Percentiles rank a stretch among this genome's conserved stretches.
phyloP scores from a whole-genome alignment of 805 yeast genomes.

The Wickerhamiella allomyrinae region DNA sequence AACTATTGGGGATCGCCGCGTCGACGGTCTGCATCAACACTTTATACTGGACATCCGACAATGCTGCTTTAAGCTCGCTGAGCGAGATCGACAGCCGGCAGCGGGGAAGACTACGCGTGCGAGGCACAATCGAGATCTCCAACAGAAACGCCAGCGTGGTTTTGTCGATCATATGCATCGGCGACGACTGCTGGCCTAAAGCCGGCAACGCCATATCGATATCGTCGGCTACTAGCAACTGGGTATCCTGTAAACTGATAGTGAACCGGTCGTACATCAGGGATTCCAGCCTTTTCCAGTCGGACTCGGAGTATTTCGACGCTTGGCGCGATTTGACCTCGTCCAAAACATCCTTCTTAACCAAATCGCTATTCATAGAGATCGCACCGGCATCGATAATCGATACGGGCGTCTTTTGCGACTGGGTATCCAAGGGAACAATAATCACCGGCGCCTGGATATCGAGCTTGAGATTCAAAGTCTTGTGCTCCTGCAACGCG shows the following conservation, averaged over 20 bases:
- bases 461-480: slow-evolving; percentile 71
- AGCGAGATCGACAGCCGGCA: slow-evolving; percentile 63
- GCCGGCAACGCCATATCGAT: slow-evolving; percentile 28
- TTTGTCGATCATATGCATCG: slow-evolving; percentile 58
- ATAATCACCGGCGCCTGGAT: slow-evolving; percentile 87
- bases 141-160: slow-evolving; percentile 58
- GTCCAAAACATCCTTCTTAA: slow-evolving; percentile 40
- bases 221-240: slow-evolving; percentile 33
- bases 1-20: slow-evolving; percentile 45
- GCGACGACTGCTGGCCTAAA: slow-evolving; percentile 31
- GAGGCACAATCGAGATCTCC: slow-evolving; percentile 76
- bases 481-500: slow-evolving; percentile 88
- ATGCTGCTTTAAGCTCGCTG: slow-evolving; percentile 52
- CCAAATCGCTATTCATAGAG: slow-evolving; percentile 61
- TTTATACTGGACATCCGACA: slow-evolving; percentile 85
- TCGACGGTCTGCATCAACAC: slow-evolving; percentile 68
- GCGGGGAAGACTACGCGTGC: slow-evolving; percentile 57
- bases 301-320: slow-evolving; percentile 41
- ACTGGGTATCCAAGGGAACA: slow-evolving; percentile 55
- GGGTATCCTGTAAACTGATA: slow-evolving; percentile 68
- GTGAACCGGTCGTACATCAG: slow-evolving; percentile 84
- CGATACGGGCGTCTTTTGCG: slow-evolving; percentile 76
- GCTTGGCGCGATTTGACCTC: slow-evolving; percentile 48
- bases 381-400: slow-evolving; percentile 94
- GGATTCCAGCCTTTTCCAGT: slow-evolving; percentile 61